phyloP scores from a whole-genome alignment of 129 eudicot species.

The Flaveria trinervia region DNA sequence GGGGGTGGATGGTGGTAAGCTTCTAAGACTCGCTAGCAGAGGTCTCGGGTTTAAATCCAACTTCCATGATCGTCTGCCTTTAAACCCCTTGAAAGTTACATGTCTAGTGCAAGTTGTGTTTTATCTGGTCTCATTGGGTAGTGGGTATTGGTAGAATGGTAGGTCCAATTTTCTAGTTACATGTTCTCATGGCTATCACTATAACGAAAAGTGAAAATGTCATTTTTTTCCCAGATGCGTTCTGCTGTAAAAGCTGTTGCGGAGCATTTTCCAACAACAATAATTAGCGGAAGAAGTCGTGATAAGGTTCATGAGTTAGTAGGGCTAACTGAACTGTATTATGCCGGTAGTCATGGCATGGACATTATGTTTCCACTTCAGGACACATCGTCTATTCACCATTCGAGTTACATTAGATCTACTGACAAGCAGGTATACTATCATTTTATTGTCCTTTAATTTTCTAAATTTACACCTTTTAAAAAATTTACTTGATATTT shows the following conservation, averaged over 20 bases:
- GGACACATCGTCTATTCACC: conserved; percentile 35
- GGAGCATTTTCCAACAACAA: conserved; percentile 78
- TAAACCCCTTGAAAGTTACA: too few relatives aligned
- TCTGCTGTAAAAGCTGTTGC: conserved; percentile 68
- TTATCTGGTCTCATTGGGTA: too few relatives aligned
- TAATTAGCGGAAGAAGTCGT: conserved; percentile 91
- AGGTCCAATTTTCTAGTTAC: neutral
- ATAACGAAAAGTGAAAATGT: neutral
- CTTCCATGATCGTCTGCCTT: neutral
- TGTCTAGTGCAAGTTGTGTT: too few relatives aligned
- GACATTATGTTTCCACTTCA: conserved; percentile 74
- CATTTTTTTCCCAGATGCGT: conserved; percentile 57
- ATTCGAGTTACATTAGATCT: conserved; percentile 41
- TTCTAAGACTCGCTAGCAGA: neutral
- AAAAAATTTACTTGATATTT: neutral
- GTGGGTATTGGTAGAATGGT: too few relatives aligned
- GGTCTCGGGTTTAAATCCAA: neutral
- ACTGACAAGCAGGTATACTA: conserved; percentile 65
- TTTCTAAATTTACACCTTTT: neutral
- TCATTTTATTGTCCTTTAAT: neutral
- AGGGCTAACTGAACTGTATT: conserved; percentile 72
- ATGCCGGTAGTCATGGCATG: conserved; percentile 97
- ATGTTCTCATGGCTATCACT: neutral
- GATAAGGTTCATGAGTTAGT: conserved; percentile 84
- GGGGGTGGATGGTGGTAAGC: neutral